Percentiles rank a stretch among this genome's conserved stretches.
These are phyloP conservation scores for Ogataea minuta DNA, from an alignment of 805 yeast genomes.

Conservation along the genomic window DNA sequence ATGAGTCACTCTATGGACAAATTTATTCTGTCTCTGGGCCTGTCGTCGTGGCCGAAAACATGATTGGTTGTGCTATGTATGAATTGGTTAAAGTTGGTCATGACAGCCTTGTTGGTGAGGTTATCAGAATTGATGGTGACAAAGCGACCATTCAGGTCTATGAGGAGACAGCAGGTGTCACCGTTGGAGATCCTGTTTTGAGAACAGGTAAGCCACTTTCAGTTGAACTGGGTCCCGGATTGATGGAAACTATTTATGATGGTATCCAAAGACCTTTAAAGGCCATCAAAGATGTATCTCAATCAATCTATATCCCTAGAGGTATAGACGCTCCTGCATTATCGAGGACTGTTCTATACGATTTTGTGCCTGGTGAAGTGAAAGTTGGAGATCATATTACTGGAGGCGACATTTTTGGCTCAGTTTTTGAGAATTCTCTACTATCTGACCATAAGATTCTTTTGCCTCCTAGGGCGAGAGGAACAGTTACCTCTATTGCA, in stretches of 20 bases:
- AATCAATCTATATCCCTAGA: conserved; percentile 96
- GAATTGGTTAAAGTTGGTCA: conserved; percentile 98
- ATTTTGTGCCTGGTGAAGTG: conserved; percentile 74
- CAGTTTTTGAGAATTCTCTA: conserved; percentile 90
- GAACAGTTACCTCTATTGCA: conserved; percentile 90
- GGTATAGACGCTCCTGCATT: conserved; percentile 98
- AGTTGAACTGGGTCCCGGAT: conserved; percentile 98
- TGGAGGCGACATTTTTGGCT: conserved; percentile 97
- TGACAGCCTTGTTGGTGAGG: conserved; percentile 96
- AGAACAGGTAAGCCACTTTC: conserved; percentile 99
- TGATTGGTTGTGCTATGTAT: conserved; percentile 99
- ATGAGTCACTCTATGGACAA: conserved; percentile 80
- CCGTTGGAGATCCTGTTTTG: conserved; percentile 97
- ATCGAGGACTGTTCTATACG: conserved; percentile 76
- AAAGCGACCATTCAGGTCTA: conserved; percentile 98
- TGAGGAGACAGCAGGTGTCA: conserved; percentile 99
- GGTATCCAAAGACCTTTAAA: conserved; percentile 99
- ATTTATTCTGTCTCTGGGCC: conserved; percentile 98
- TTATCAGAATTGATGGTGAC: conserved; percentile 93
- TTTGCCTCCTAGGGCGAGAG: conserved; percentile 97
- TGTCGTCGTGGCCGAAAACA: conserved; percentile 94
- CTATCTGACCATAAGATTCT: conserved; percentile 89
- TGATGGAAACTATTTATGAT: conserved; percentile 98
- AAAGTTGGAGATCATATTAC: conserved; percentile 96
- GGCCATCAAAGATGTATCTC: conserved; percentile 82